Evolutionary conservation across 495 filamentous ascomycete genomes (phyloP).

Genomic region (Aspergillus taichungensis): DNA sequence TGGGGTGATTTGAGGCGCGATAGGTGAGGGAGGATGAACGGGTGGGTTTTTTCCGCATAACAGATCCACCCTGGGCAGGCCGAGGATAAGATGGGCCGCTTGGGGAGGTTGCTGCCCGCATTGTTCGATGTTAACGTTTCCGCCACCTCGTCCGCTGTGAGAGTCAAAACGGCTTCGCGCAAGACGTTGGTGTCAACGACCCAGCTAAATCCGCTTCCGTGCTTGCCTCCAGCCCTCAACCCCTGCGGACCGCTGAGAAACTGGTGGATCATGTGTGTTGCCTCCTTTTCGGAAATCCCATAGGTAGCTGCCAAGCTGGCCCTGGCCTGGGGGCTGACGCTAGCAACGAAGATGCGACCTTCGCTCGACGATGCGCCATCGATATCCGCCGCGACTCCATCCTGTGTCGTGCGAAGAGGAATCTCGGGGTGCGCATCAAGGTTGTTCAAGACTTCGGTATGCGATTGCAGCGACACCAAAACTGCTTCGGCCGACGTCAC

Average conservation of each 20-base stretch:
- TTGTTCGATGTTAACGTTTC: conserved; percentile 25
- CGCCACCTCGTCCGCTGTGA: conserved; percentile 71
- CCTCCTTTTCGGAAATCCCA: conserved; percentile 61
- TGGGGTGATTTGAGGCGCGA: conserved; percentile 90
- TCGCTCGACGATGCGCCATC: conserved; percentile 28
- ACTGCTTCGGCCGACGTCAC: conserved; percentile 96
- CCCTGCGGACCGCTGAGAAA: conserved; percentile 65
- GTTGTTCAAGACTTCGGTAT: conserved; percentile 76
- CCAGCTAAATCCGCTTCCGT: conserved; percentile 74
- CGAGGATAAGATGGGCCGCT: conserved; percentile 74
- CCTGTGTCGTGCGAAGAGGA: conserved; percentile 16
- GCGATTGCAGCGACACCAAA: conserved; percentile 84
- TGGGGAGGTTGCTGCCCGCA: conserved; percentile 27
- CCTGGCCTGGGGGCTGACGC: conserved; percentile 81
- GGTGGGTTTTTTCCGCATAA: conserved; percentile 96
- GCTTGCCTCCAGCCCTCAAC: conserved; percentile 54
- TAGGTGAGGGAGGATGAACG: conserved; percentile 82
- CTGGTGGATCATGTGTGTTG: conserved; percentile 73
- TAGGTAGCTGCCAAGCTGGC: conserved; percentile 81
- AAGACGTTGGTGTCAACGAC: conserved; percentile 78
- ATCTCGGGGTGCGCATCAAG: conserved; percentile 58
- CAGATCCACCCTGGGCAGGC: conserved; percentile 98
- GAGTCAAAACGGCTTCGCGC: conserved; percentile 65
- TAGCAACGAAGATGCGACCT: conserved; percentile 74
- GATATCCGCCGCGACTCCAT: conserved; percentile 17